Conservation (phyloP, 495 filamentous ascomycete species). For the Hyphodiscus hymeniophilus region DNA sequence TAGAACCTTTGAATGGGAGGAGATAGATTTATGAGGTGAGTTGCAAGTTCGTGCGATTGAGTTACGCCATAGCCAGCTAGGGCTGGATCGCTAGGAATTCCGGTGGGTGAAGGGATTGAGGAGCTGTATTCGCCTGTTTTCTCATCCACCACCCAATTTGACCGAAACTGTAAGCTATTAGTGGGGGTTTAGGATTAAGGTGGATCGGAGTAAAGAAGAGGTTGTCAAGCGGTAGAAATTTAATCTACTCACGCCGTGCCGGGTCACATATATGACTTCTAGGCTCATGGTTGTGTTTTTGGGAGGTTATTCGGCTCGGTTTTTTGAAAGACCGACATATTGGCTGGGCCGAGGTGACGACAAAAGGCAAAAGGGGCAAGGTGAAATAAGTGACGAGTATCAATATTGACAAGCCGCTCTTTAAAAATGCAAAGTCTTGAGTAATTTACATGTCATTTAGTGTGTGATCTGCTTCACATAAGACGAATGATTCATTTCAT, state of each 20-base stretch:
- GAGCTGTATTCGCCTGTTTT: conserved; percentile 65
- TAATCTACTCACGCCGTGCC: conserved; percentile 64
- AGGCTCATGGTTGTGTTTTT: conserved; percentile 31
- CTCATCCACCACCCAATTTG: conserved; percentile 61
- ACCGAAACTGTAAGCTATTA: conserved; percentile 59
- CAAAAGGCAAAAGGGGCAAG: background rate
- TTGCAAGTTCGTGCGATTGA: conserved; percentile 73
- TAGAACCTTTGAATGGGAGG: conserved; percentile 72
- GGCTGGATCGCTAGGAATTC: conserved; percentile 78
- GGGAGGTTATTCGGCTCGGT: background rate
- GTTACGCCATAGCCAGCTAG: conserved; percentile 76
- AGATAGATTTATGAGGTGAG: conserved; percentile 47
- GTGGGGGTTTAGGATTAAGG: background rate
- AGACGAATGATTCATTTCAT: too few species aligned
- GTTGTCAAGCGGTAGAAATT: too few species aligned
- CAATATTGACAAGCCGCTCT: too few species aligned
- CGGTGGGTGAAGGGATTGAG: conserved; percentile 68
- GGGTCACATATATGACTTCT: conserved; percentile 75
- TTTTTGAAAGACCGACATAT: background rate
- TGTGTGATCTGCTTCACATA: too few species aligned
- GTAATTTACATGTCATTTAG: too few species aligned
- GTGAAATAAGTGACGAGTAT: too few species aligned
- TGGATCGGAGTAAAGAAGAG: background rate
- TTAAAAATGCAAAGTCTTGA: too few species aligned
- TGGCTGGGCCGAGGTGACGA: too few species aligned